Base-by-base conservation (phyloP, 805 yeast genomes). In the Blastobotrys robertii region DNA sequence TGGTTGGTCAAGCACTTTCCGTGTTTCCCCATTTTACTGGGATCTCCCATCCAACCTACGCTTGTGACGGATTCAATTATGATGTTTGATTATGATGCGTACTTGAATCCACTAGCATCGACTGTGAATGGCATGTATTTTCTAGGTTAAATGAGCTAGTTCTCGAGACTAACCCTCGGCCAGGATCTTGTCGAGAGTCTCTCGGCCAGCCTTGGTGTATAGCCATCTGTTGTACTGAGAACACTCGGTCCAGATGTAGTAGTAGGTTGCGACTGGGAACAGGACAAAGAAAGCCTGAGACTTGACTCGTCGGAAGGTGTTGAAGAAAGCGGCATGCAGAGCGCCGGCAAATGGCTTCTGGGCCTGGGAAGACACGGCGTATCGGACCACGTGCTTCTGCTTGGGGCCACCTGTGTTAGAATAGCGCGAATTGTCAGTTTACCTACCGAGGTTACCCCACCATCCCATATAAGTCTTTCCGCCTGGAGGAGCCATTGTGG, bases 201-300 rank as follows among this genome's bases (percentile, higher is more conserved):
- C 90, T 73, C 88, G 85, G 66, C 98, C 98, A 52, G 84, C 97
- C 76, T 90, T 90, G 68, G 97, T 87, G 77, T 90, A 90, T 65
- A 90, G 76, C 78, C 72, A 88, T 64, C 79, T 90, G 69, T 90
- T 67, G 78, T 87, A 87, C 63, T 82, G 87, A 71, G 86, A 79
- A 53, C 94, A 88, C 62, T 73, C 67, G 51, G 76, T 77, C 95
- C 95, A 86, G 70, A 90, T 68, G 65, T 77, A 79, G 84, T 90
- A 86, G 62, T 84, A 80, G 53, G 84, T 65, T 45, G 77, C 70
- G 52, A 76, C 86, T 54, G 98, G 98, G 53, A 86, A 62, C 42
- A 76, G 67, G 46, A 90, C 68, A 69, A 70, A 90, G 55, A 90
- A 68, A 49, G 79, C 76, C 73, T 92, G 97, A 62, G 81, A 72